phyloP scores from a whole-genome alignment of 495 filamentous ascomycete genomes.

The Aspergillus bertholletiae region DNA sequence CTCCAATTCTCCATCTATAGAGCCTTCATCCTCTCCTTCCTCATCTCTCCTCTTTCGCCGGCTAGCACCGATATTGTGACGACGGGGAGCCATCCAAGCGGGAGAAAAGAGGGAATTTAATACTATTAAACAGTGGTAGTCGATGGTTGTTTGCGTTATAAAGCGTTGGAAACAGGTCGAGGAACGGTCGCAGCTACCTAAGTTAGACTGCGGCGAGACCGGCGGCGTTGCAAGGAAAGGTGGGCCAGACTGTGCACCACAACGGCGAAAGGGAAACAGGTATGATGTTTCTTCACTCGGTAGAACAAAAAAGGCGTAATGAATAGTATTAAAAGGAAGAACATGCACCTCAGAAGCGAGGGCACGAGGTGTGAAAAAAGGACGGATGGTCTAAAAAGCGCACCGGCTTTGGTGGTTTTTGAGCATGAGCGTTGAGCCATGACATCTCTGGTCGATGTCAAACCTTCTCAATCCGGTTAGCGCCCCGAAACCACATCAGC shows the following conservation, averaged over 20 bases:
- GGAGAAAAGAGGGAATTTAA: background rate
- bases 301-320: background rate
- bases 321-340: conserved; percentile 1
- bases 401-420: conserved; percentile 19
- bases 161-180: background rate
- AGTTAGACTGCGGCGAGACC: conserved; percentile 16
- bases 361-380: conserved; percentile 6
- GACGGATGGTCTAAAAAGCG: conserved; percentile 7
- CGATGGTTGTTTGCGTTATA: background rate
- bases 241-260: conserved; percentile 10
- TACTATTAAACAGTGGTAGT: background rate
- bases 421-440: conserved; percentile 20
- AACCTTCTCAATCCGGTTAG: conserved; percentile 24
- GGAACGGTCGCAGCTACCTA: conserved; percentile 16
- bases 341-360: conserved; percentile 15
- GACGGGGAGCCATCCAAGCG: conserved; percentile 56
- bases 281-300: background rate
- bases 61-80: conserved; percentile 71
- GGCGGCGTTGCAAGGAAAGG: conserved; percentile 14
- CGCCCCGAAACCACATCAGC: conserved; percentile 19
- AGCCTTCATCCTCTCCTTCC: conserved; percentile 69
- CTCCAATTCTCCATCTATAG: conserved; percentile 61
- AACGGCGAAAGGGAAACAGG: conserved; percentile 2
- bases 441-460: conserved; percentile 29
- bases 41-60: conserved; percentile 73